These are phyloP conservation scores for Hemerocallis citrina DNA, from an alignment of 106 monocot species.

Conservation along the genomic window DNA sequence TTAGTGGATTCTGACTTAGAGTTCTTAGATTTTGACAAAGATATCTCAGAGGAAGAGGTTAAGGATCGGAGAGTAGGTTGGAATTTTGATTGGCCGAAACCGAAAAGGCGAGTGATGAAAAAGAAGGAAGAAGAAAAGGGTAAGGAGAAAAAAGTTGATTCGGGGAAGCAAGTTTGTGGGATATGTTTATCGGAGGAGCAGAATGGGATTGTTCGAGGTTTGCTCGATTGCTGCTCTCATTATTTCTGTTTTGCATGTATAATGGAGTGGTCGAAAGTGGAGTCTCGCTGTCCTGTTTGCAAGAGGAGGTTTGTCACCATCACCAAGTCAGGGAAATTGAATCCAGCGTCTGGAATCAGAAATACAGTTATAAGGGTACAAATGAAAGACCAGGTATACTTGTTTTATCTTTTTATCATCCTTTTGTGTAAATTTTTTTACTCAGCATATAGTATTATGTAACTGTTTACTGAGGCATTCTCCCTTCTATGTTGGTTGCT, in stretches of 20 bases:
- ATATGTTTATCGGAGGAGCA: constrained; percentile 80
- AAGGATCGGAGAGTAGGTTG: constrained; percentile 21
- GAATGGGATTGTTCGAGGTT: constrained; percentile 43
- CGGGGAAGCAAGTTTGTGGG: constrained; percentile 55
- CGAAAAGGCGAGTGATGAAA: constrained; percentile 1
- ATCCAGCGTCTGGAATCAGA: constrained; percentile 32
- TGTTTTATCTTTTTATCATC: too few relatives aligned
- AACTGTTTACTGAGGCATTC: too few relatives aligned
- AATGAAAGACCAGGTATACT: constrained; percentile 81
- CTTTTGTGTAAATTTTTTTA: too few relatives aligned
- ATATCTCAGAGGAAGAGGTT: constrained; percentile 29
- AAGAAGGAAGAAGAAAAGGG: constrained; percentile 28
- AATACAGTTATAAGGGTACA: constrained; percentile 48
- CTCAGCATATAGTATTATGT: too few relatives aligned
- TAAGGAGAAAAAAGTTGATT: constrained; percentile 37
- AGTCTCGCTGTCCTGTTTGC: constrained; percentile 73
- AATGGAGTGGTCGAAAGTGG: constrained; percentile 87
- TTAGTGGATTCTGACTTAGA: constrained; percentile 20
- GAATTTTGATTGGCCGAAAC: neutral
- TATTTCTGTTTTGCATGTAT: constrained; percentile 85
- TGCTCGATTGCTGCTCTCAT: constrained; percentile 67
- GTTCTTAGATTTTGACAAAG: constrained; percentile 22
- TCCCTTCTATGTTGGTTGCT: too few relatives aligned
- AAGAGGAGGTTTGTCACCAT: constrained; percentile 70
- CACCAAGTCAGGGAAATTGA: constrained; percentile 34